Evolutionary conservation across 192 early-diverging fungal species (phyloP), one percentile per base, ranked within the genome.

Genomic region (Mycoemilia scoparia): DNA sequence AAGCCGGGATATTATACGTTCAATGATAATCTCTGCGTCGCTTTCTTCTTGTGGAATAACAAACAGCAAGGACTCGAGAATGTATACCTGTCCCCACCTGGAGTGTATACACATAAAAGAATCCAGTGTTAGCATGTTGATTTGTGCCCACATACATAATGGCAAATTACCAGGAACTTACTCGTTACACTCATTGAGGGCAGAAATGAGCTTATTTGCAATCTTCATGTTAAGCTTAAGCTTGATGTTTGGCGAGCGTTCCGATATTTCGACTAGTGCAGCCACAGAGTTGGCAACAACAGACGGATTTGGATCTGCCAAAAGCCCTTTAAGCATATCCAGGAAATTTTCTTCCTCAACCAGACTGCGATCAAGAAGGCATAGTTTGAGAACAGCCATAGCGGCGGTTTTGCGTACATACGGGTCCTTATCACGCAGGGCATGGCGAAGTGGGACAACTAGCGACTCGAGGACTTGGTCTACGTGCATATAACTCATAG

Each of bases 401-500:
- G 91, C 88, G 2, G 89, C 79, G 0, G 95, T 98, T 55, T 98
- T 98, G 39, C 79, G 69, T 21, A 98, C 95, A 54, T 96, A 98
- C 5, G 91, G 95, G 57, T 95, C 90, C 35, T 71, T 58, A 53
- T 96, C 95, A 21, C 64, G 53, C 38, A 90, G 62, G 37, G 72
- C 77, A 24, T 73, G 75, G 21, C 78, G 71, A 38, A 98, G 63
- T 8, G 91, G 88, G 40, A 84, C 83, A 42, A 76, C 64, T 43
- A 98, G 63, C 20, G 73, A 72, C 30, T 84, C 74, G 17, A 89
- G 64, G 29, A 95, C 82, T 34, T 82, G 81, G 19, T 96, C 87
- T 1, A 89, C 86, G 36, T 84, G 77, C 41, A 98, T 78, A 48
- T 92, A 95, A 2, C 89, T 81, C 88, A 98, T 93, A 7, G 89